Percentiles rank a stretch among this genome's conserved stretches.
phyloP scores from a whole-genome alignment of 2,329 filamentous ascomycete genomes.

The Dactylonectria estremocensis region DNA sequence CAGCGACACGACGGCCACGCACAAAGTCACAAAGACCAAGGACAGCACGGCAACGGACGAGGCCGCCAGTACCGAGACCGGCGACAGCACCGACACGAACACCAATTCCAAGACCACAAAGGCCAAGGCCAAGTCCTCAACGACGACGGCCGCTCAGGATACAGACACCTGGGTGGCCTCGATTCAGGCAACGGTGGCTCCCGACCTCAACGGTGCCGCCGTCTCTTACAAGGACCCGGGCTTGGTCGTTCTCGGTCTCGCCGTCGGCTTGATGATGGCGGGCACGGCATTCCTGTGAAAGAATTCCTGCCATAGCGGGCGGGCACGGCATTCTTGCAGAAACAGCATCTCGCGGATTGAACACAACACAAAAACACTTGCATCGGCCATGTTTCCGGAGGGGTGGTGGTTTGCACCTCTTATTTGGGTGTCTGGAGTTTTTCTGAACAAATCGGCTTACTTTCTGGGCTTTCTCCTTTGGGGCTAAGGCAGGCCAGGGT shows the following conservation, averaged over 20 bases:
- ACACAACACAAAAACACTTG: not conserved
- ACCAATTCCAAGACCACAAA: conserved; percentile 27
- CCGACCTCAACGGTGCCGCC: conserved; percentile 42
- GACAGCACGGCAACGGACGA: conserved; percentile 30
- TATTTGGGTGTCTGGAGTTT: conserved; percentile 8
- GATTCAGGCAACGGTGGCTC: conserved; percentile 38
- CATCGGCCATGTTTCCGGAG: not conserved
- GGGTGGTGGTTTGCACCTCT: not conserved
- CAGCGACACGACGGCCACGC: conserved; percentile 34
- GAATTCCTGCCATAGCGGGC: no score
- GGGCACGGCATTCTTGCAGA: conserved; percentile 42
- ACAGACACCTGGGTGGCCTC: conserved; percentile 41
- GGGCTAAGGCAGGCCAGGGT: not conserved
- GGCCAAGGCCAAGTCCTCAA: conserved; percentile 24
- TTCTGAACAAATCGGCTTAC: conserved; percentile 3
- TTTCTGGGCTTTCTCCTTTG: not conserved
- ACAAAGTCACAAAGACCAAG: conserved; percentile 32
- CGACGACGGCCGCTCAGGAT: conserved; percentile 24
- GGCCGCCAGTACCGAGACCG: conserved; percentile 19
- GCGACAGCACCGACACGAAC: conserved; percentile 28
- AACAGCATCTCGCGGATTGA: not conserved
- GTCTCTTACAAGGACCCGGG: conserved; percentile 41
- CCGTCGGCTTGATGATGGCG: conserved; percentile 44
- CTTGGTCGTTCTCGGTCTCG: conserved; percentile 42
- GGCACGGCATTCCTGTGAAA: conserved; percentile 42